Evolutionary conservation across 2,329 filamentous ascomycete genomes (phyloP).

Genomic region (Trichoderma gracile): DNA sequence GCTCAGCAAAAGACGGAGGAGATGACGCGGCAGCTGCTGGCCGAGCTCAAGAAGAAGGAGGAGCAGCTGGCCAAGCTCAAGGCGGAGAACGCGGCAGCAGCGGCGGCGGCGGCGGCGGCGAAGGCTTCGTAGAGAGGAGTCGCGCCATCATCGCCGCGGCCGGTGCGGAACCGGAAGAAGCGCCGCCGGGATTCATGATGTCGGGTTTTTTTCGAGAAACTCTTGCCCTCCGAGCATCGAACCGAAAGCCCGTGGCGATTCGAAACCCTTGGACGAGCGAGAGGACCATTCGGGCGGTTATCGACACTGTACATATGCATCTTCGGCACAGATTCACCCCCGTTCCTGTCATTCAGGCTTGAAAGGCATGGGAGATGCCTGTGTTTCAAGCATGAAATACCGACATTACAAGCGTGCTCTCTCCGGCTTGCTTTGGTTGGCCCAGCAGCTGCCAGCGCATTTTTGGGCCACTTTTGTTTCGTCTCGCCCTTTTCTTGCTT

Average conservation of each 20-base stretch:
- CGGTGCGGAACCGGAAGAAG: conserved; percentile 1
- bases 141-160: neutral
- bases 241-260: neutral
- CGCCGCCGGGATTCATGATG: conserved; percentile 8
- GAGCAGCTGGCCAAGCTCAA: conserved; percentile 61
- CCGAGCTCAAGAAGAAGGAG: conserved; percentile 65
- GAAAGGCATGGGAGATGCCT: neutral
- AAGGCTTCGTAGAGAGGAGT: conserved; percentile 25
- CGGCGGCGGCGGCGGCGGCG: conserved; percentile 38
- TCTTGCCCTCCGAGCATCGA: neutral
- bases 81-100: conserved; percentile 57
- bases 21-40: conserved; percentile 59
- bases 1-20: conserved; percentile 65
- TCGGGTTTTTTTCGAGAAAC: neutral
- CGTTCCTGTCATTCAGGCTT: neutral
- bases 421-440: conserved; percentile 4
- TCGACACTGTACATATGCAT: neutral
- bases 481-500: neutral
- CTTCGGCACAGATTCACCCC: conserved; percentile 3
- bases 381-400: conserved; percentile 10
- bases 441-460: conserved; percentile 19
- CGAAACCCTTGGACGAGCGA: neutral
- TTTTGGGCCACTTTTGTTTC: conserved; percentile 4
- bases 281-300: neutral
- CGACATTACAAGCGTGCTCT: conserved; percentile 4